Conservation (phyloP, 371 early-diverging fungal genomes). For the Lichtheimia ornata region DNA sequence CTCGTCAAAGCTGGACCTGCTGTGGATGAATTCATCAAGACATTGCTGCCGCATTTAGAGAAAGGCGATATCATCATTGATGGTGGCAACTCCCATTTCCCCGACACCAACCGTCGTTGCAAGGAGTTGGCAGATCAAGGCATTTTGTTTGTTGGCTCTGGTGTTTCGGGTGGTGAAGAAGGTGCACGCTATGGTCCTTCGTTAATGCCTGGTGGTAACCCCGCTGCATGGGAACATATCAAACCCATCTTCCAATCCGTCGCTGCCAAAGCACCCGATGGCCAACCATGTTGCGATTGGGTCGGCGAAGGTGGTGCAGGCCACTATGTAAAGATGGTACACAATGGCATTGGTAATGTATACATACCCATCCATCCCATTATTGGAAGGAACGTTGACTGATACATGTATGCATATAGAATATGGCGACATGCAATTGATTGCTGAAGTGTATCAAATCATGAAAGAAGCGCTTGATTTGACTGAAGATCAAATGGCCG, state of each 20-base stretch:
- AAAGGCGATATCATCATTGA: conserved; percentile 98
- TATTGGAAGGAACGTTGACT: background rate
- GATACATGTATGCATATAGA: conserved; percentile 47
- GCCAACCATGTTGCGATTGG: conserved; percentile 98
- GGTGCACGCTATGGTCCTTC: conserved; percentile 99
- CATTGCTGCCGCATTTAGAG: conserved; percentile 84
- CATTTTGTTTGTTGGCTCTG: conserved; percentile 95
- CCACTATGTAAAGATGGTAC: conserved; percentile 99
- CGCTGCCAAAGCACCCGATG: conserved; percentile 87
- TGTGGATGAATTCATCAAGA: conserved; percentile 95
- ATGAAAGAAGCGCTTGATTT: conserved; percentile 85
- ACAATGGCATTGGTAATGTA: conserved; percentile 91
- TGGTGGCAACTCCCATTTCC: conserved; percentile 99
- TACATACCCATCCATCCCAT: background rate
- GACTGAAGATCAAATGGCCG: conserved; percentile 84
- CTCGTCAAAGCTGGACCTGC: conserved; percentile 97
- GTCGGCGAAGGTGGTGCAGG: conserved; percentile 98
- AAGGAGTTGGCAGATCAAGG: conserved; percentile 86
- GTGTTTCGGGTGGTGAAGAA: conserved; percentile 99
- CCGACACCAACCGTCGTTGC: conserved; percentile 93
- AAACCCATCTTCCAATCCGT: conserved; percentile 96
- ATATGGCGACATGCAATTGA: conserved; percentile 99
- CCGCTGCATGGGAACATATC: conserved; percentile 89
- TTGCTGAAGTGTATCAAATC: conserved; percentile 96
- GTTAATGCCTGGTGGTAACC: conserved; percentile 98